Conservation (phyloP, 352 stramenopile genomes). For the Pythium insidiosum region DNA sequence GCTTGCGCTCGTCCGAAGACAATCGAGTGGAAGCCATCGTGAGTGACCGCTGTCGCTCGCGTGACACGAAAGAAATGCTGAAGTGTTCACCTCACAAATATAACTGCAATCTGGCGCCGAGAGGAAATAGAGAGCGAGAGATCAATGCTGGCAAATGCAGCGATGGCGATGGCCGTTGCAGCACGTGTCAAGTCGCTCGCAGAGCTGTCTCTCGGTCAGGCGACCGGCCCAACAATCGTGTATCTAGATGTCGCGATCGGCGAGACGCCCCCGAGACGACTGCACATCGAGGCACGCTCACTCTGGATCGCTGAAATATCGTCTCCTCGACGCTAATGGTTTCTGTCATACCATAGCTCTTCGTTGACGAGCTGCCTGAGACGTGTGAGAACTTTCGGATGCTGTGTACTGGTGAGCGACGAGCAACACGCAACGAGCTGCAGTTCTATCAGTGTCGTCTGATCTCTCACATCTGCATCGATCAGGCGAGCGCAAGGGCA, state of each 20-base stretch:
- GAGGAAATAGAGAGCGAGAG: too few species aligned
- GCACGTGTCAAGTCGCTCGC: conserved; percentile 32
- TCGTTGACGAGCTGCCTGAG: conserved; percentile 59
- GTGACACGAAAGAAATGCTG: too few species aligned
- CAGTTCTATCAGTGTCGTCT: not conserved
- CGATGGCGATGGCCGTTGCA: conserved; percentile 30
- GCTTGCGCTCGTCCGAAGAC: conserved; percentile 39
- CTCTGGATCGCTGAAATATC: not conserved
- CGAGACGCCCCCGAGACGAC: conserved; percentile 33
- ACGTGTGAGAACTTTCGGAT: conserved; percentile 66
- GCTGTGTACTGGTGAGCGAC: conserved; percentile 42
- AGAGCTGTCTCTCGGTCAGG: conserved; percentile 32
- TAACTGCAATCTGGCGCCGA: too few species aligned
- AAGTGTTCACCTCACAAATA: too few species aligned
- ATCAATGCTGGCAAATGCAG: too few species aligned
- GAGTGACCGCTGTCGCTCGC: too few species aligned
- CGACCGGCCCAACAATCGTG: conserved; percentile 36
- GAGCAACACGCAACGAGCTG: not conserved
- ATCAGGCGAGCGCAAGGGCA: conserved; percentile 41
- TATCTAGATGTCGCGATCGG: conserved; percentile 56
- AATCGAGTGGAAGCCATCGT: conserved; percentile 13
- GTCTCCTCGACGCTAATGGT: not conserved
- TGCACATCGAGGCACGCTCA: conserved; percentile 51
- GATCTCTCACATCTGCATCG: not conserved
- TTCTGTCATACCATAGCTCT: conserved; percentile 26